Base-by-base conservation (phyloP, 2,329 filamentous ascomycete species). In the Fusarium sp. region DNA sequence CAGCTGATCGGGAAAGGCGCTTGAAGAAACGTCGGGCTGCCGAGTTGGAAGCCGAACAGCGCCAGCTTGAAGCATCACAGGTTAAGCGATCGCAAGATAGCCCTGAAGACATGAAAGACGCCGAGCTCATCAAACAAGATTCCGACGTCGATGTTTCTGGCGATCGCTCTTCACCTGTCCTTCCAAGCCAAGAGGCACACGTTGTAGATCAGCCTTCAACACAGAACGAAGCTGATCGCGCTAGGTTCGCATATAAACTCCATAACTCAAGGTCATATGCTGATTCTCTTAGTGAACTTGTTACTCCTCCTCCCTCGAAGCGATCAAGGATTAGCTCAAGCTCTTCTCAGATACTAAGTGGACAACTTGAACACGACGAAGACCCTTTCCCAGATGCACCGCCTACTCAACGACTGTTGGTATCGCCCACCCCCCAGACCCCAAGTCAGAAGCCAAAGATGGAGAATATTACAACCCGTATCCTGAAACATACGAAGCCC, bases 261-360 rank as follows among this genome's bases (percentile, higher is more conserved):
- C 55, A 49, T 41, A 17, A 22, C 45, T 35, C 17, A 9, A 20
- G 43, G 47, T 17, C 33, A 4, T 30, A 7, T 13, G 33, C 71
- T 76, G 56, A 75, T 30, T 19, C 15, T 28, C 20, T 41, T 44
- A 81, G 78, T 49, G 74, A 79, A 22, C 68, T 78, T 7, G 76
- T 74, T 15, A 79, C 78, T 24, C 77, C 79, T 28, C 78, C 80
- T 7, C 75, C 79, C 1, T 81, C 80, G 28, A 82, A 82, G 56
- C 78, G 79, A 53, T 77, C 78, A 43, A 76, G 73, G 47, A 41
- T 64, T 19, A 70, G 65, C 24, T 72, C 71, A 28, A 67, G 51
- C 13, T 70, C 70, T 4, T 64, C 68, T 10, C 73, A 65, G 28
- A 65, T 65, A 32, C 33, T 56, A 13, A 68, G 56, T 26, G 53